A percentile compares a stretch with the other conserved stretches of the same genome.
Evolutionary conservation across 2,329 filamentous ascomycete genomes (phyloP).

Genomic region (Metarhizium brunneum): DNA sequence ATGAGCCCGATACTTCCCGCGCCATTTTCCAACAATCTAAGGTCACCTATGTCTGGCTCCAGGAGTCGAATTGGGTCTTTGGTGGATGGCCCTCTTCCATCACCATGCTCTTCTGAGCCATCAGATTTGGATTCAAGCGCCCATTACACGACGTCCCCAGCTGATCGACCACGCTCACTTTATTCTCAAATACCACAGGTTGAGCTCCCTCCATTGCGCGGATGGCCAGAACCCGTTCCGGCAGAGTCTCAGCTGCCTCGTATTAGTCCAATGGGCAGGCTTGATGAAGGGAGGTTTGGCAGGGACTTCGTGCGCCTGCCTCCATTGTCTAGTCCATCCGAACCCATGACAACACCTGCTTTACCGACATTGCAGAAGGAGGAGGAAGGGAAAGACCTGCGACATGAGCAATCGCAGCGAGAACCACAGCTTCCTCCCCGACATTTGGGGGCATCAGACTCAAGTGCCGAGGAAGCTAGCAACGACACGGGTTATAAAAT

Average conservation of each 20-base stretch:
- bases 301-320: not conserved
- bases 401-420: not conserved
- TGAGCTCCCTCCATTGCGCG: conserved; percentile 4
- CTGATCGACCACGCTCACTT: not conserved
- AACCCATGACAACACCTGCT: not conserved
- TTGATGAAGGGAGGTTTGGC: not conserved
- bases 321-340: not conserved
- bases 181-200: not conserved
- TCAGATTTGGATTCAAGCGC: conserved; percentile 1
- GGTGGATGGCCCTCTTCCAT: not conserved
- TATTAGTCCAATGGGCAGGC: not conserved
- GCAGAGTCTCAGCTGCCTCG: not conserved
- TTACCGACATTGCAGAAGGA: not conserved
- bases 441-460: not conserved
- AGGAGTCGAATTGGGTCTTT: not conserved
- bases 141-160: conserved; percentile 4
- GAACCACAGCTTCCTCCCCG: not conserved
- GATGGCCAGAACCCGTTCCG: not conserved
- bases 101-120: not conserved
- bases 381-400: not conserved
- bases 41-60: not conserved
- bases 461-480: not conserved
- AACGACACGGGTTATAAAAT: not conserved
- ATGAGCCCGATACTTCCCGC: not conserved
- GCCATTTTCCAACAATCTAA: not conserved